Base-by-base conservation (phyloP, 768 basidiomycete species). In the Lactifluus hygrophoroides region DNA sequence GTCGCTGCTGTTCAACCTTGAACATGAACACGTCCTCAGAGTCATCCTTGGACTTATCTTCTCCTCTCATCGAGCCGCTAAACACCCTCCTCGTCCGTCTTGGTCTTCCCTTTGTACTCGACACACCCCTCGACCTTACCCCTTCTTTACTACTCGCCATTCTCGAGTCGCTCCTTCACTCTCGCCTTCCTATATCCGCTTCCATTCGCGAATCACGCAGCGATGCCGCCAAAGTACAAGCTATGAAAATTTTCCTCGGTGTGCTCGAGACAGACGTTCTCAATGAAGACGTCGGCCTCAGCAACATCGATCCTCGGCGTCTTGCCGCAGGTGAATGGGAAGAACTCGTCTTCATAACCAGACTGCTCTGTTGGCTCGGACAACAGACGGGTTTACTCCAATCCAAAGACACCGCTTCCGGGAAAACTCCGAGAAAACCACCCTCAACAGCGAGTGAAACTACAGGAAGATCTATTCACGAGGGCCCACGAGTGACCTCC, bases 181-280 rank as follows among this genome's bases (percentile, higher is more conserved):
- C 71, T 6, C 80, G 82, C 25, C 79, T 90, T 9, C 80, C 82
- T 3, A 73, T 82, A 11, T 54, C 72, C 19, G 32, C 64, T 7
- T 48, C 68, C 19, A 67, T 72, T 25, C 71, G 77, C 60, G 63
- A 72, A 53, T 72, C 75, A 37, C 69, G 74, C 65, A 72, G 52
- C 43, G 58, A 56, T 56, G 61, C 57, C 1, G 72, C 75, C 8
- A 82, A 82, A 64, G 69, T 86, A 1, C 79, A 85, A 47, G 80
- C 79, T 32, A 84, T 86, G 76, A 88, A 90, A 65, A 74, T 90
- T 3, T 85, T 91, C 55, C 75, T 90, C 7, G 88, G 88, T 1
- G 79, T 88, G 6, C 74, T 90, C 6, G 84, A 87, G 60, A 77
- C 73, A 30, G 87, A 90, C 60, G 70, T 89, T 35, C 66, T 90